Conservation (phyloP, 441 rosid species). For the Viola pubescens region DNA sequence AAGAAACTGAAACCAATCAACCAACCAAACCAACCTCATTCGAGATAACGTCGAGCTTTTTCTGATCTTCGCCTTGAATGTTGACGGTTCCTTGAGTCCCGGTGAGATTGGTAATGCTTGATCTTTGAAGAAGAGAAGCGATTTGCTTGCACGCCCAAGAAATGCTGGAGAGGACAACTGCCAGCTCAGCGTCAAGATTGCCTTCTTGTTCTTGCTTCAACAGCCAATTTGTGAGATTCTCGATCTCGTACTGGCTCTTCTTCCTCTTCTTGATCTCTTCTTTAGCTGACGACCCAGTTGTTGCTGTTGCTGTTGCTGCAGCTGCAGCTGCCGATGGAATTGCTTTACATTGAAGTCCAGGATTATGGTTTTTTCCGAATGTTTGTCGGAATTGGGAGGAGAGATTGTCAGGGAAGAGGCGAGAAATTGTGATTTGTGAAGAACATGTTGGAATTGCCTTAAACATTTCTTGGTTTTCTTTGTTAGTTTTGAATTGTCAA, state of each 20-base stretch:
- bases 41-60: constrained; percentile 36
- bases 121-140: constrained; percentile 28
- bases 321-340: background rate
- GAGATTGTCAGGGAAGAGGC: background rate
- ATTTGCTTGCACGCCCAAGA: constrained; percentile 31
- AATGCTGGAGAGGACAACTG: constrained; percentile 29
- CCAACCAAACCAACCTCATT: constrained; percentile 22
- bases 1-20: background rate
- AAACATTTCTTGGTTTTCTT: background rate
- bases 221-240: constrained; percentile 28
- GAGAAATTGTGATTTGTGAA: constrained; percentile 2
- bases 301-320: background rate
- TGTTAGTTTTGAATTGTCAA: background rate
- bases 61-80: constrained; percentile 34
- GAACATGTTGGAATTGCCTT: background rate
- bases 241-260: constrained; percentile 19
- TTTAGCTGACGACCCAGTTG: background rate
- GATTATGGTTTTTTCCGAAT: background rate
- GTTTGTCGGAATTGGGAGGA: background rate
- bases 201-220: constrained; percentile 33
- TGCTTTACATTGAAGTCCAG: background rate
- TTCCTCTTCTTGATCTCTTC: background rate
- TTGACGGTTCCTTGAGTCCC: constrained; percentile 31
- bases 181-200: constrained; percentile 26
- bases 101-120: constrained; percentile 26